Evolutionary conservation across 1,284 basidiomycete genomes (phyloP), one percentile per base, ranked within the genome.

Genomic region (Somion occarium): DNA sequence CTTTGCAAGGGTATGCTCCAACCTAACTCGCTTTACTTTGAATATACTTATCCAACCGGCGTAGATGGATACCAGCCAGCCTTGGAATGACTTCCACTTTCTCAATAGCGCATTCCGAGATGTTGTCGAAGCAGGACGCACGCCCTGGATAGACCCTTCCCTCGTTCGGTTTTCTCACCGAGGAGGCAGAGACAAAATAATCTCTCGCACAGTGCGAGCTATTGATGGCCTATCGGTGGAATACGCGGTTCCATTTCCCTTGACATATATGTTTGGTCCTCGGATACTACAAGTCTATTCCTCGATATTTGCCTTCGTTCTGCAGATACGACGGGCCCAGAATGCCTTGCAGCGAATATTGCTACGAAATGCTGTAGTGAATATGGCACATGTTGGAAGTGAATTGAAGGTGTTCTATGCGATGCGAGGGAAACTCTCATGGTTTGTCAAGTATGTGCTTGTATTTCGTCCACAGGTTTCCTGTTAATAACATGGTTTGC

Each of bases 81-180:
- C 73, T 15, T 94, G 91, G 92, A 75, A 72, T 34, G 91, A 93
- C 64, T 91, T 90, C 63, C 91, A 93, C 66, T 85, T 88, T 61
- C 69, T 94, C 41, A 93, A 93, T 57, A 83, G 80, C 30, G 80
- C 85, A 4, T 86, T 93, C 58, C 74, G 75, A 13, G 88, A 92
- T 52, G 73, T 83, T 12, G 73, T 86, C 30, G 77, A 82, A 54
- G 69, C 76, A 11, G 68, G 71, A 5, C 61, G 65, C 1, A 67
- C 72, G 15, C 67, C 70, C 50, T 87, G 83, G 82, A 79, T 93
- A 52, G 82, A 91, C 47, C 65, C 83, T 0, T 75, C 83, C 1
- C 80, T 88, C 5, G 79, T 93, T n/a, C 82, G 88, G 1, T 72
- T 93, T 26, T 83, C 83, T 3, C 83, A 83, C 64, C 72, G 79